Base-by-base conservation (phyloP, 257 asterid species). In the Solanum rostratum region DNA sequence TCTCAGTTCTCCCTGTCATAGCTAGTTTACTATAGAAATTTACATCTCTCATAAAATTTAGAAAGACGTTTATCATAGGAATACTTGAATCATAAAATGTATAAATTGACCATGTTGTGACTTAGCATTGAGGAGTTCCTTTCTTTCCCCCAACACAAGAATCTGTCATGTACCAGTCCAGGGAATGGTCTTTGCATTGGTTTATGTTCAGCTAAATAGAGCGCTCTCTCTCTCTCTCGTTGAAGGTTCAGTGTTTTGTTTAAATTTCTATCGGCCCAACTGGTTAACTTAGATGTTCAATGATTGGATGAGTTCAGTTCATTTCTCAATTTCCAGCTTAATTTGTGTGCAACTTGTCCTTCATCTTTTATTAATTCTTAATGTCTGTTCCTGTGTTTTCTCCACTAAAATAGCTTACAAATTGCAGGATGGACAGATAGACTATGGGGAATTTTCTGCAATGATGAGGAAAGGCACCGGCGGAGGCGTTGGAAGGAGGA, bases 381-480 rank as follows among this genome's bases (percentile, higher is more conserved):
- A 15, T 12, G 6, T 81, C 6, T 16, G 39, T 69, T 14, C 55
- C 57, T 37, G 10, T 2, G 54, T 46, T 69, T 83, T 27, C n/a
- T 20, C n/a, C 62, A 29, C 60, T 71, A 54, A 52, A 65, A 10
- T 59, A 33, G 5, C 16, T 85, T 87, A 43, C 71, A 30, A 24
- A 16, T 76, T 85, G 84, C 88, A 90, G 92, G 92, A 90, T 68
- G 92, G 92, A 52, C 91, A 86, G 33, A 90, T 90, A 37, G 92
- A 90, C 87, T 90, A 90, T 11, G 89, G 91, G 83, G 91, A 90
- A 33, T 90, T 90, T 83, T 86, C 91, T 27, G 90, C 92, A 45
- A 90, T 90, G 92, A 90, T 88, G 92, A 88, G 89, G 82, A 88
- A 88, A 76, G 91, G 90, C 60, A 88, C 87, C 50, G 92, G 91